Percentiles rank a stretch among this genome's conserved stretches.
Conservation (phyloP, 2,329 filamentous ascomycete genomes). For the Fusarium sarcochroum region DNA sequence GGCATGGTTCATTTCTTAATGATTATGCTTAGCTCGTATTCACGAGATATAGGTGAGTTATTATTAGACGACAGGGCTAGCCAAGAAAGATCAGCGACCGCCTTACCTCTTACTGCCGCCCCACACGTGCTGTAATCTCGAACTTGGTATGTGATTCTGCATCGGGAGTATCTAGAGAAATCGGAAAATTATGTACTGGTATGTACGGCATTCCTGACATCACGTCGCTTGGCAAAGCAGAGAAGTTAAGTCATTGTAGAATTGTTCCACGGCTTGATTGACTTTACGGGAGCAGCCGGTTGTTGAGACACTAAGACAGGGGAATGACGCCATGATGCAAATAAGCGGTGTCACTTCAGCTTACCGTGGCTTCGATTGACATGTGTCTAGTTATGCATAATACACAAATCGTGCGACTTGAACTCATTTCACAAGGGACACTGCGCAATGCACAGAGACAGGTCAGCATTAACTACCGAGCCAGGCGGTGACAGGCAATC, state of each 20-base stretch:
- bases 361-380: no score
- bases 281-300: background rate
- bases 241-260: background rate
- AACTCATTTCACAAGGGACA: no score
- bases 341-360: no score
- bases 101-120: background rate
- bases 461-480: constrained; percentile 21
- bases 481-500: constrained; percentile 4
- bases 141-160: background rate
- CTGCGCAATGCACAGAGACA: background rate
- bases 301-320: no score
- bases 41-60: background rate
- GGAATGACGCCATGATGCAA: no score
- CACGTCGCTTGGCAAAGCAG: background rate
- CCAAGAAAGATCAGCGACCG: background rate
- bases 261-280: background rate
- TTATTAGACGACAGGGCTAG: constrained; percentile 12
- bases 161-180: background rate
- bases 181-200: background rate
- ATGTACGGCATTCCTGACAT: background rate
- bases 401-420: no score
- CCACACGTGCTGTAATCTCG: background rate
- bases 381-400: no score
- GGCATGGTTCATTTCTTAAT: constrained; percentile 1
- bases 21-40: constrained; percentile 22